Conservation (phyloP, 768 basidiomycete genomes). For the Panellus pusillus region DNA sequence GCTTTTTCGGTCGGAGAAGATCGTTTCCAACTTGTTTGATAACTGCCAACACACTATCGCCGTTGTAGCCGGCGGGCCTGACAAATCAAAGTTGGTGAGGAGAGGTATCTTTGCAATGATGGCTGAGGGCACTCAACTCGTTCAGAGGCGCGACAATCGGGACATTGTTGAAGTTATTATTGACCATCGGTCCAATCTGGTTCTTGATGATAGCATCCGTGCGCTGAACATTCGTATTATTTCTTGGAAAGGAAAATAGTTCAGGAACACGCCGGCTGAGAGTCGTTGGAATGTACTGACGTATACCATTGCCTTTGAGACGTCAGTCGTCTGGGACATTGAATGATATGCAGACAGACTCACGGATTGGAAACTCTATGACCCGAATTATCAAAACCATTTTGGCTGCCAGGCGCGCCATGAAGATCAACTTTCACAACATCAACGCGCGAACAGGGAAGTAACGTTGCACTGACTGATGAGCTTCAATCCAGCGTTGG, state of each 20-base stretch:
- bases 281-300: too few species aligned
- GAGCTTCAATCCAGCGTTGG: conserved; percentile 68
- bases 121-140: conserved; percentile 47
- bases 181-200: conserved; percentile 57
- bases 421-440: conserved; percentile 58
- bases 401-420: conserved; percentile 80
- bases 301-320: conserved; percentile 60
- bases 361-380: conserved; percentile 58
- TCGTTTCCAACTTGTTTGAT: conserved; percentile 38
- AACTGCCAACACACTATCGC: conserved; percentile 48
- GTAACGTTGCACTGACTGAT: conserved; percentile 33
- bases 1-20: neutral
- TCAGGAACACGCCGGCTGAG: too few species aligned
- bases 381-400: conserved; percentile 85
- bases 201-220: conserved; percentile 64
- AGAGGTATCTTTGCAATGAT: neutral
- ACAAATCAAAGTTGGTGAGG: neutral
- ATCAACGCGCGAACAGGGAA: too few species aligned
- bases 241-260: conserved; percentile 10
- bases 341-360: conserved; percentile 22
- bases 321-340: conserved; percentile 1
- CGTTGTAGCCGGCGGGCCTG: conserved; percentile 75
- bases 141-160: conserved; percentile 75
- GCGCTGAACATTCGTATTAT: conserved; percentile 63
- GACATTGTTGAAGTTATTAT: conserved; percentile 52